These are phyloP conservation scores for Linanthus parryae DNA, from an alignment of 148 eudicot species.

Conservation along the genomic window DNA sequence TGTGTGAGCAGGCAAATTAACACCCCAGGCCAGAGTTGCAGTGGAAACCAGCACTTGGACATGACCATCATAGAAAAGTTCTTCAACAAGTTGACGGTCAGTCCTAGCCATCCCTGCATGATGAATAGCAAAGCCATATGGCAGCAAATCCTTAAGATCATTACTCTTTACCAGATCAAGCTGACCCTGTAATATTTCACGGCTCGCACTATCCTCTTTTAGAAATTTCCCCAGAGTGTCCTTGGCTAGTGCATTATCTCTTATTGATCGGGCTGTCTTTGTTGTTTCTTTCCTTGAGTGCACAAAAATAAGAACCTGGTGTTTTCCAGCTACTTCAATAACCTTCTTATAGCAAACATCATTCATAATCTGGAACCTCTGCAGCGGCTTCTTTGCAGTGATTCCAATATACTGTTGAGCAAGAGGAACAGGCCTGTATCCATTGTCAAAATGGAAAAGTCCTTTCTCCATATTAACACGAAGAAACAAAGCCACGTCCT, in stretches of 20 bases:
- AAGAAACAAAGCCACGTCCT: constrained; percentile 57
- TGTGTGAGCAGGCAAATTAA: constrained; percentile 57
- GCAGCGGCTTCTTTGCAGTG: constrained; percentile 57
- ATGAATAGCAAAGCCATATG: constrained; percentile 66
- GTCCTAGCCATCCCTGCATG: constrained; percentile 65
- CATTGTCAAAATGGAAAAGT: constrained; percentile 53
- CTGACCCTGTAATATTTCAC: constrained; percentile 50
- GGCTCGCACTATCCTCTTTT: constrained; percentile 59
- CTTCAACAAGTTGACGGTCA: constrained; percentile 59
- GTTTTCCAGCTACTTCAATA: constrained; percentile 50
- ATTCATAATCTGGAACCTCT: constrained; percentile 69
- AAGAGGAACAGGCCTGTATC: constrained; percentile 68
- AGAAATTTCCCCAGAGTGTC: constrained; percentile 54
- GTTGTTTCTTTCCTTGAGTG: constrained; percentile 71
- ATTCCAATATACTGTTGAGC: constrained; percentile 68
- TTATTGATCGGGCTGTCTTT: constrained; percentile 54
- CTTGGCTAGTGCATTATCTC: constrained; percentile 55
- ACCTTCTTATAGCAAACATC: constrained; percentile 68
- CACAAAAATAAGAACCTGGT: constrained; percentile 59
- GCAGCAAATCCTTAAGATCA: constrained; percentile 57
- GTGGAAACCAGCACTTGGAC: constrained; percentile 64
- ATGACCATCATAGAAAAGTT: constrained; percentile 49
- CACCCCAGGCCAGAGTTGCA: constrained; percentile 74
- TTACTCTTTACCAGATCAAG: constrained; percentile 52
- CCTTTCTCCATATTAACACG: constrained; percentile 51